Evolutionary conservation across 352 stramenopile species (phyloP), one percentile per base, ranked within the genome.

Genomic region (Phytophthora tubulina): DNA sequence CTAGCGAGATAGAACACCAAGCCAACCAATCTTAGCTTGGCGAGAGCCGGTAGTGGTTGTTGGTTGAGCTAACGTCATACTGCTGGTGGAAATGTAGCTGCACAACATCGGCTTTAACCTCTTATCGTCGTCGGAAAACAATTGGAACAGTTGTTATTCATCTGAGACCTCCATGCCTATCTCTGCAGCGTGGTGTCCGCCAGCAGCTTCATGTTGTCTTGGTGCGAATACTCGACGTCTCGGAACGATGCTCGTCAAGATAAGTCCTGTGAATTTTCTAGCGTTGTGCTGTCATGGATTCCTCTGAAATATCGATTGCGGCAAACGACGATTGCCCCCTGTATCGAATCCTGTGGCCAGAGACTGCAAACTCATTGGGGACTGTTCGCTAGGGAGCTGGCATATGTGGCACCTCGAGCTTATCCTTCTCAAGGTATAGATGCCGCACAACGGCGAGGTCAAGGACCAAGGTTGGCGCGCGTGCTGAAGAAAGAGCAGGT

Each of bases 121-220:
- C 21, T 27, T 27, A 27, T 27, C 21, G 21, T 27, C 21, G 21
- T 27, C 21, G 21, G 21, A 27, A 27, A 27, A 27, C 21, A 27
- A 27, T 27, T 27, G 21, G 21, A 27, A 27, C 21, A 27, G 21
- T 27, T 27, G 21, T 27, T 27, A 27, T 27, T 27, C 21, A 27
- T 27, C 21, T 27, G 21, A 27, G 21, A 27, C 21, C 21, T 27
- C 21, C 21, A 27, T 27, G 21, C 21, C 1, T 27, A 27, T 27
- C 21, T 27, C 21, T 27, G 21, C 21, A 27, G 21, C 21, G 21
- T 27, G 21, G 21, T 27, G 21, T 27, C 21, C 21, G 21, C n/a
- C 49, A 56, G 31, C 31, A 30, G 50, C 50, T 56, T 56, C 50
- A 7, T 58, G 4, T 58, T 6, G 17, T 57, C 15, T 57, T 57